A percentile compares a stretch with the other conserved stretches of the same genome.
These are phyloP conservation scores for Lotmaria passim DNA, from an alignment of 208 protist genomes.

Conservation along the genomic window DNA sequence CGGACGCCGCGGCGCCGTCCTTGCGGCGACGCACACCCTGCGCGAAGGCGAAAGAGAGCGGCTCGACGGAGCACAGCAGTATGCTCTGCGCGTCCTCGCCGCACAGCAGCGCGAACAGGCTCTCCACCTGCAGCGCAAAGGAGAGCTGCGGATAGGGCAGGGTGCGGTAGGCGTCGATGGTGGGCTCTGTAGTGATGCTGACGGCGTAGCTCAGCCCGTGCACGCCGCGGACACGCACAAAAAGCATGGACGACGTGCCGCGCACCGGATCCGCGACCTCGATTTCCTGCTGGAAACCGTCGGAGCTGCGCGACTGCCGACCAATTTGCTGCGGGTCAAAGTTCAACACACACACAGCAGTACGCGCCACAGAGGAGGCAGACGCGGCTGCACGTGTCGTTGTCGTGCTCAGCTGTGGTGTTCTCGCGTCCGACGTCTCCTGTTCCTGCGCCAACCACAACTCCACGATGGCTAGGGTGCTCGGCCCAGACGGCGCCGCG, in stretches of 20 bases:
- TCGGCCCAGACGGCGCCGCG: background rate
- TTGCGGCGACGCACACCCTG: slow-evolving; percentile 38
- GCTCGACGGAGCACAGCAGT: slow-evolving; percentile 53
- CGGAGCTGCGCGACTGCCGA: slow-evolving; percentile 4
- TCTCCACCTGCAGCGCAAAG: slow-evolving; percentile 56
- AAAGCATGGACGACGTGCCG: slow-evolving; percentile 49
- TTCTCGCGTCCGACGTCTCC: background rate
- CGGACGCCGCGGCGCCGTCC: background rate
- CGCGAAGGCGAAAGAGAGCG: slow-evolving; percentile 47
- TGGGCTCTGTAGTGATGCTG: slow-evolving; percentile 70
- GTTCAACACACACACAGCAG: slow-evolving; percentile 54
- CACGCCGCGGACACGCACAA: slow-evolving; percentile 71
- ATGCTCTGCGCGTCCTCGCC: slow-evolving; percentile 34
- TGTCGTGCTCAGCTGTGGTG: too few species aligned
- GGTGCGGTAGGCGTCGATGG: slow-evolving; percentile 63
- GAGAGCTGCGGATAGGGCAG: slow-evolving; percentile 70
- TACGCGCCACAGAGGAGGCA: too few species aligned
- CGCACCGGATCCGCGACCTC: slow-evolving; percentile 22
- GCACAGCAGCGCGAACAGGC: slow-evolving; percentile 53
- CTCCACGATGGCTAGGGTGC: slow-evolving; percentile 20
- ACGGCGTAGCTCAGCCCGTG: slow-evolving; percentile 72
- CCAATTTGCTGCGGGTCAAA: slow-evolving; percentile 58
- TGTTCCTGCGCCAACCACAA: slow-evolving; percentile 19
- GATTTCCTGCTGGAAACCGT: slow-evolving; percentile 35
- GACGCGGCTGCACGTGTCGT: background rate